These are phyloP conservation scores for Stemphylium vesicarium DNA, from an alignment of 2,329 filamentous ascomycete genomes.

Conservation along the genomic window DNA sequence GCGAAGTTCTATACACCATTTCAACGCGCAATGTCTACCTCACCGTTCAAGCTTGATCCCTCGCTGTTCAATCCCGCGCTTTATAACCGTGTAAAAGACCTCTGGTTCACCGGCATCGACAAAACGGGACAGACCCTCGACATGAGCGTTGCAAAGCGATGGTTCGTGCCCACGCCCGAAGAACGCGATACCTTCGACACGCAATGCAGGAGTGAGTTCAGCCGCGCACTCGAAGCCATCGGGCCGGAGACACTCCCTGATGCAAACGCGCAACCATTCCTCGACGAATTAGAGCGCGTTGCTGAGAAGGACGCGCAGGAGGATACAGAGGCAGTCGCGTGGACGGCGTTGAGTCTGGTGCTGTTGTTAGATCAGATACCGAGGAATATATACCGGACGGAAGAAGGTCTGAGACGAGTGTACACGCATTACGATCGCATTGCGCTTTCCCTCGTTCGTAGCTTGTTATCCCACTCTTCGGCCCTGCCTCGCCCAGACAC, in stretches of 20 bases:
- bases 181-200: constrained; percentile 48
- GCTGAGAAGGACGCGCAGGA: constrained; percentile 7
- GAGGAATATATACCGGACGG: constrained; percentile 65
- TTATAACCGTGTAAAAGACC: constrained; percentile 44
- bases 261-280: constrained; percentile 47
- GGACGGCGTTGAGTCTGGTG: constrained; percentile 57
- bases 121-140: constrained; percentile 31
- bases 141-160: constrained; percentile 38
- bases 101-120: constrained; percentile 50
- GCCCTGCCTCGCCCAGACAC: constrained; percentile 35
- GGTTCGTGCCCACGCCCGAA: constrained; percentile 46
- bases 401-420: constrained; percentile 51
- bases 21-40: constrained; percentile 37
- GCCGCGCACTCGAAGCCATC: constrained; percentile 47
- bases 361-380: constrained; percentile 69
- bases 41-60: constrained; percentile 43
- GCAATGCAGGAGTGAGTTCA: constrained; percentile 43
- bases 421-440: constrained; percentile 66
- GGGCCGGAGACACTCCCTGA: constrained; percentile 42
- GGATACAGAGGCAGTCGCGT: constrained; percentile 34
- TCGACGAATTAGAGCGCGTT: constrained; percentile 39
- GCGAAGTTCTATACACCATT: background rate
- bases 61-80: constrained; percentile 50
- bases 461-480: constrained; percentile 41
- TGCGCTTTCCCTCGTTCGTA: constrained; percentile 52